phyloP scores from a whole-genome alignment of 2,329 filamentous ascomycete genomes.

The Arthrobotrys musiformis region DNA sequence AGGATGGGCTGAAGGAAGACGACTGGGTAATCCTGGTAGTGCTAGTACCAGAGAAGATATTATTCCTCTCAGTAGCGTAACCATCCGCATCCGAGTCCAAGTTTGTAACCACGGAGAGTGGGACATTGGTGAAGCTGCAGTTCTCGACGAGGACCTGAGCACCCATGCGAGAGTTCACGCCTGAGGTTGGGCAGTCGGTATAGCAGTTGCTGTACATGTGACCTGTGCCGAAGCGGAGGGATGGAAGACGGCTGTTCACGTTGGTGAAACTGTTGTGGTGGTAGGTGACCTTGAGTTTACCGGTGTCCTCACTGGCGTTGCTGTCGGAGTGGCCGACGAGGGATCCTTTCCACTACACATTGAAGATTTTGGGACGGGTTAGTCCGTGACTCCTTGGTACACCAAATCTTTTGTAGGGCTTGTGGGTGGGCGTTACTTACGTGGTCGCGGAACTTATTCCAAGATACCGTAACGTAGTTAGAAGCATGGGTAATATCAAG shows the following conservation, averaged over 20 bases:
- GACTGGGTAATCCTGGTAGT: slow-evolving; percentile 62
- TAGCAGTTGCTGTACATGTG: slow-evolving; percentile 67
- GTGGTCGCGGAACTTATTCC: slow-evolving; percentile 65
- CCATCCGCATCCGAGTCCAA: slow-evolving; percentile 66
- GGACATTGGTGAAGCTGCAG: slow-evolving; percentile 66
- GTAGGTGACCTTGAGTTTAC: slow-evolving; percentile 73
- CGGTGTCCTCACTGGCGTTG: slow-evolving; percentile 71
- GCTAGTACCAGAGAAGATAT: slow-evolving; percentile 63
- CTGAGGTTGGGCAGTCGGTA: slow-evolving; percentile 62
- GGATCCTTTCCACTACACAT: slow-evolving; percentile 70
- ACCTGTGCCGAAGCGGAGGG: slow-evolving; percentile 73
- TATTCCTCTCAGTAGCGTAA: slow-evolving; percentile 64
- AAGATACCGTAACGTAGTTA: slow-evolving; percentile 64
- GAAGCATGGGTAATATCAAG: slow-evolving; percentile 65
- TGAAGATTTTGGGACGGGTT: not conserved
- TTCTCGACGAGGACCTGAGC: slow-evolving; percentile 72
- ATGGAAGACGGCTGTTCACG: slow-evolving; percentile 73
- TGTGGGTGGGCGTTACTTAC: too few relatives aligned
- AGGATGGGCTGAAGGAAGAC: slow-evolving; percentile 61
- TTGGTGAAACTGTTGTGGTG: slow-evolving; percentile 75
- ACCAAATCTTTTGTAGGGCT: too few relatives aligned
- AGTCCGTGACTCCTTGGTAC: too few relatives aligned
- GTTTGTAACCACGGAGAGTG: slow-evolving; percentile 63
- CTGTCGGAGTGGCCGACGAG: slow-evolving; percentile 71
- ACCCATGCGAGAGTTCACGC: slow-evolving; percentile 70